Evolutionary conservation across 2,329 filamentous ascomycete genomes (phyloP).

Genomic region (Calonectria leucothoes): DNA sequence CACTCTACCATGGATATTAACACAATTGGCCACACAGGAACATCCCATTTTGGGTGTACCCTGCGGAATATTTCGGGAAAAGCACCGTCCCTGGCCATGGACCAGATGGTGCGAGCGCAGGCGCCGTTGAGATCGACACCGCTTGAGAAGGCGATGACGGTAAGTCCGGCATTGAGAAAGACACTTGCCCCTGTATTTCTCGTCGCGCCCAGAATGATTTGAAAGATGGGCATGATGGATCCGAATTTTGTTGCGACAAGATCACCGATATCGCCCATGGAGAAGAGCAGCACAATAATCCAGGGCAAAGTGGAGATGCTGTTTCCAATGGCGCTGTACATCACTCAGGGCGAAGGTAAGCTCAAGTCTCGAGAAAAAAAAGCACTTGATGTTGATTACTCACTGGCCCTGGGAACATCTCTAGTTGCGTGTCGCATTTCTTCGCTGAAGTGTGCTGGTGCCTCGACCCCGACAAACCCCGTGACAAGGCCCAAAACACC

Average conservation of each 20-base stretch:
- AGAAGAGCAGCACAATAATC: slow-evolving; percentile 8
- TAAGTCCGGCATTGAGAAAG: background rate
- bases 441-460: slow-evolving; percentile 12
- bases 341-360: background rate
- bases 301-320: background rate
- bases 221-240: slow-evolving; percentile 11
- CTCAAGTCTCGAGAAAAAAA: background rate
- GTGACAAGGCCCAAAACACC: slow-evolving; percentile 1
- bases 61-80: slow-evolving; percentile 3
- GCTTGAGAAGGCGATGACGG: background rate
- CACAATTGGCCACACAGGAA: slow-evolving; percentile 7
- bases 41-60: slow-evolving; percentile 9
- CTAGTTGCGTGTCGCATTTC: slow-evolving; percentile 8
- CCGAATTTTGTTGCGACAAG: background rate
- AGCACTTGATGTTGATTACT: background rate
- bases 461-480: slow-evolving; percentile 1
- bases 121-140: slow-evolving; percentile 11
- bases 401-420: slow-evolving; percentile 11
- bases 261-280: slow-evolving; percentile 1
- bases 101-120: slow-evolving; percentile 17
- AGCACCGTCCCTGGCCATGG: slow-evolving; percentile 11
- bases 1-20: background rate
- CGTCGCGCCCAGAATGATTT: background rate
- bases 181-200: background rate
- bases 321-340: slow-evolving; percentile 9